Conservation (phyloP, 2,329 filamentous ascomycete genomes). For the Colletotrichum sp. region DNA sequence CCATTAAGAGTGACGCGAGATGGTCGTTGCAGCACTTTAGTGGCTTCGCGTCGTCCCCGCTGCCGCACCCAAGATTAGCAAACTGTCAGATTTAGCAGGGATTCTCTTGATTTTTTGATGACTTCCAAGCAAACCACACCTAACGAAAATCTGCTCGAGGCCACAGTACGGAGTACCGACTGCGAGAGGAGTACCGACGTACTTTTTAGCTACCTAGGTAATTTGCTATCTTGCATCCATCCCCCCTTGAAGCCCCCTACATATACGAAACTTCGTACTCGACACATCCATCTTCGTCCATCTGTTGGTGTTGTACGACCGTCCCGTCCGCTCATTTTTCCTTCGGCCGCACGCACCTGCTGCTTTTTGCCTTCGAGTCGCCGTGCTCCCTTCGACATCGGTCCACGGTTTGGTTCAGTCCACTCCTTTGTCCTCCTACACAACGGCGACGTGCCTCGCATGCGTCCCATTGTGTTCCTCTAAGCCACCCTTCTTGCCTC, state of each 20-base stretch:
- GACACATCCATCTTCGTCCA: background rate
- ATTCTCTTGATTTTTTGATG: constrained; percentile 5
- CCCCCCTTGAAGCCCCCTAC: constrained; percentile 12
- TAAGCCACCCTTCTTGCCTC: background rate
- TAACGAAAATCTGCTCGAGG: constrained; percentile 5
- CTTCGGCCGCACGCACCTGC: constrained; percentile 14
- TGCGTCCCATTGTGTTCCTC: constrained; percentile 22
- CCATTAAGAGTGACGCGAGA: constrained; percentile 12
- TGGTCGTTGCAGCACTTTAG: constrained; percentile 5
- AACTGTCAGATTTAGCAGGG: constrained; percentile 15
- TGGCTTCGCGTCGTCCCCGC: constrained; percentile 13
- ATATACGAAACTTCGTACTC: constrained; percentile 8
- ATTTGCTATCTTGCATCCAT: background rate
- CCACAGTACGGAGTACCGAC: background rate
- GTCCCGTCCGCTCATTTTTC: constrained; percentile 12
- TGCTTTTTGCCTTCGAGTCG: constrained; percentile 3
- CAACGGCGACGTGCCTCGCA: constrained; percentile 13
- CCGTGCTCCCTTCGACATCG: constrained; percentile 3
- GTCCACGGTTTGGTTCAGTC: constrained; percentile 1
- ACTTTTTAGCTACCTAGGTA: background rate
- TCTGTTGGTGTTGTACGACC: background rate
- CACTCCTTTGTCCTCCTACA: constrained; percentile 13
- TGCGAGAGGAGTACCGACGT: background rate
- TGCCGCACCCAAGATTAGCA: constrained; percentile 18
- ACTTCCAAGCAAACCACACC: constrained; percentile 17